These are phyloP conservation scores for Umbilicus rupestris DNA, from an alignment of 164 flowering plant genomes.

Conservation along the genomic window DNA sequence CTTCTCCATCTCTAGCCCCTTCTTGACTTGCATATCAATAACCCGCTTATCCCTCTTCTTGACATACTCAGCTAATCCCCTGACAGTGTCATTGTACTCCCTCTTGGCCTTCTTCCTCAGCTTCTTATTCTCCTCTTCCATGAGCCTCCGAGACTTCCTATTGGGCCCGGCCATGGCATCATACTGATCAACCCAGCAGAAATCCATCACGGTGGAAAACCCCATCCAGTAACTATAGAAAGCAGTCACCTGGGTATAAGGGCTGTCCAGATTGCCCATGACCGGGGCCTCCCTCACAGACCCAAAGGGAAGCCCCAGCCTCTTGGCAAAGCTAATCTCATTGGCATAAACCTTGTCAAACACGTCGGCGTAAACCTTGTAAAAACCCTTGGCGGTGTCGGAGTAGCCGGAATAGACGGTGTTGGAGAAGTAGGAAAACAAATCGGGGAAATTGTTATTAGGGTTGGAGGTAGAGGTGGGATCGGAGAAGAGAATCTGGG, in stretches of 20 bases:
- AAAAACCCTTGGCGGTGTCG: constrained; percentile 58
- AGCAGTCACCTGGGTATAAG: constrained; percentile 68
- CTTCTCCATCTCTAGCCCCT: constrained; percentile 56
- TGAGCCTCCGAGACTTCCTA: constrained; percentile 58
- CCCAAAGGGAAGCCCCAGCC: constrained; percentile 38
- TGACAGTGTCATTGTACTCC: constrained; percentile 82
- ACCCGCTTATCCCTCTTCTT: constrained; percentile 98
- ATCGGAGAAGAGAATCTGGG: constrained; percentile 72
- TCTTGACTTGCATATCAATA: constrained; percentile 69
- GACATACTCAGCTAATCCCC: constrained; percentile 80
- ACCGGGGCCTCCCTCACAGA: constrained; percentile 64
- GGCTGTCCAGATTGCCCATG: constrained; percentile 71
- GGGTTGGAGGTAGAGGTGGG: constrained; percentile 17
- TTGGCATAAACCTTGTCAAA: constrained; percentile 44
- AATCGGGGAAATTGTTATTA: constrained; percentile 16
- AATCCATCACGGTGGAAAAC: constrained; percentile 73
- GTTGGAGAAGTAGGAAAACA: constrained; percentile 55
- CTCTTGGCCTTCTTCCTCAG: constrained; percentile 74
- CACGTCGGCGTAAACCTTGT: constrained; percentile 58
- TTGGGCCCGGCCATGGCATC: constrained; percentile 48
- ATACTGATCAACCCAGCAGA: constrained; percentile 74
- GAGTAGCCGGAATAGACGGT: constrained; percentile 59
- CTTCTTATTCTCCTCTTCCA: constrained; percentile 95
- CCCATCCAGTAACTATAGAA: constrained; percentile 82
- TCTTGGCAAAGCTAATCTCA: constrained; percentile 51